phyloP scores from a whole-genome alignment of 495 filamentous ascomycete species.

The Neurospora cerealis region DNA sequence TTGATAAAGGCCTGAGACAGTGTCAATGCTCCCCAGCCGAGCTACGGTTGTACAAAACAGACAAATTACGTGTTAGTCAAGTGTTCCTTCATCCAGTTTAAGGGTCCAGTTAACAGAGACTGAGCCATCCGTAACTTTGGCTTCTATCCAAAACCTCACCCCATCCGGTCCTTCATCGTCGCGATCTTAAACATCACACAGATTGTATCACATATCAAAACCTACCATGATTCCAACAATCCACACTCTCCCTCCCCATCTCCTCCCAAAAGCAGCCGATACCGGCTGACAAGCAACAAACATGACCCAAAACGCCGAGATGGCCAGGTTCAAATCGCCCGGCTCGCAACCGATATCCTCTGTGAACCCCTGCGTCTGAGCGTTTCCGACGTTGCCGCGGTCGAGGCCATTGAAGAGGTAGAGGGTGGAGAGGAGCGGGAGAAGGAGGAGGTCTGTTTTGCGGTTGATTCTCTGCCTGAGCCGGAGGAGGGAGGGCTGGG shows the following conservation, averaged over 20 bases:
- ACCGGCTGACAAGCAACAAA: slow-evolving; percentile 49
- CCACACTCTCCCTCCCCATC: slow-evolving; percentile 41
- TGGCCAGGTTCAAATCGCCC: slow-evolving; percentile 43
- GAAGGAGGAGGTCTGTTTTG: slow-evolving; percentile 25
- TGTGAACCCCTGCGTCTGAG: slow-evolving; percentile 28
- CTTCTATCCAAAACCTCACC: neutral
- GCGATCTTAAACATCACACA: neutral
- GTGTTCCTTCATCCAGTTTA: neutral
- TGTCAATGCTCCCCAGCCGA: slow-evolving; percentile 44
- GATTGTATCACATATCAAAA: neutral
- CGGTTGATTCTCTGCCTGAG: slow-evolving; percentile 13
- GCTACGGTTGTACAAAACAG: slow-evolving; percentile 4
- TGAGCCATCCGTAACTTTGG: slow-evolving; percentile 1
- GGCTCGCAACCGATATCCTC: slow-evolving; percentile 19
- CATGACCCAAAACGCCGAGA: slow-evolving; percentile 45
- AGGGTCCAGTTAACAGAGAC: neutral
- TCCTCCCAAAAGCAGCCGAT: slow-evolving; percentile 43
- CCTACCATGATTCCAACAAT: slow-evolving; percentile 44
- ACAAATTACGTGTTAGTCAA: neutral
- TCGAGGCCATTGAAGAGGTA: slow-evolving; percentile 32
- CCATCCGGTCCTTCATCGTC: neutral
- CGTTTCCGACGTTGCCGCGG: slow-evolving; percentile 38
- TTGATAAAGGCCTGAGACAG: slow-evolving; percentile 30
- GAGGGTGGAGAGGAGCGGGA: slow-evolving; percentile 26
- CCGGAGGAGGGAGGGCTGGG: neutral